Percentiles rank a stretch among this genome's conserved stretches.
Evolutionary conservation across 176 grass and related monocot species (phyloP).

Genomic region (Oryza glumipatula): DNA sequence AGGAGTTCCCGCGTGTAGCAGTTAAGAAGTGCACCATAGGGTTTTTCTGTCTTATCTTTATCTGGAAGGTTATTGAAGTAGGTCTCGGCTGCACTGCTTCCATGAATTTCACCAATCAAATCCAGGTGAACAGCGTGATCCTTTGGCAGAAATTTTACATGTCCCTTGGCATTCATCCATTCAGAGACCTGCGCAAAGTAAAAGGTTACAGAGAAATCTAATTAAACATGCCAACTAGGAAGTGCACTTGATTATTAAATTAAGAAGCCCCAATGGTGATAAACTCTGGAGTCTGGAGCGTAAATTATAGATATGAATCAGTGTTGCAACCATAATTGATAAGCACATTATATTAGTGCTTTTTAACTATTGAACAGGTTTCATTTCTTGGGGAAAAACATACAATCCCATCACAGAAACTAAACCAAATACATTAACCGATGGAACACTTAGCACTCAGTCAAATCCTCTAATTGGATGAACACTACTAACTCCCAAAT

Average conservation of each 20-base stretch:
- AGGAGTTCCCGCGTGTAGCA: slow-evolving; percentile 70
- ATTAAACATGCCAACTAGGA: slow-evolving; percentile 24
- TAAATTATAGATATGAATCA: background rate
- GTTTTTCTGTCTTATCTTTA: slow-evolving; percentile 69
- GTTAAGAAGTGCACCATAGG: slow-evolving; percentile 75
- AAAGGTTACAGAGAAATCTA: background rate
- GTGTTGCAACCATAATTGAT: background rate
- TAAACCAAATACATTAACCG: too few relatives aligned
- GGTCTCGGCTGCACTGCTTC: slow-evolving; percentile 60
- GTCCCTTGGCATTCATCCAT: slow-evolving; percentile 68
- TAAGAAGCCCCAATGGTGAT: background rate
- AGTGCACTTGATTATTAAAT: background rate
- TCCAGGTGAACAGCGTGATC: slow-evolving; percentile 83
- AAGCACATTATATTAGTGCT: background rate
- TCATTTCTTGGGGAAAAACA: too few relatives aligned
- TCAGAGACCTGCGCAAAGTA: slow-evolving; percentile 71
- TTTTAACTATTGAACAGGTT: too few relatives aligned
- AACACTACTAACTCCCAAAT: background rate
- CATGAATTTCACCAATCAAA: slow-evolving; percentile 72
- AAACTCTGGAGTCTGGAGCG: background rate
- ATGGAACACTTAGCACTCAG: background rate
- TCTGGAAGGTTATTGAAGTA: slow-evolving; percentile 67
- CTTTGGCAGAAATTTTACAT: slow-evolving; percentile 58
- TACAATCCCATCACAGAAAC: too few relatives aligned
- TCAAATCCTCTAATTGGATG: background rate